Base-by-base conservation (phyloP, 2,329 filamentous ascomycete genomes). In the Escovopsis weberi region DNA sequence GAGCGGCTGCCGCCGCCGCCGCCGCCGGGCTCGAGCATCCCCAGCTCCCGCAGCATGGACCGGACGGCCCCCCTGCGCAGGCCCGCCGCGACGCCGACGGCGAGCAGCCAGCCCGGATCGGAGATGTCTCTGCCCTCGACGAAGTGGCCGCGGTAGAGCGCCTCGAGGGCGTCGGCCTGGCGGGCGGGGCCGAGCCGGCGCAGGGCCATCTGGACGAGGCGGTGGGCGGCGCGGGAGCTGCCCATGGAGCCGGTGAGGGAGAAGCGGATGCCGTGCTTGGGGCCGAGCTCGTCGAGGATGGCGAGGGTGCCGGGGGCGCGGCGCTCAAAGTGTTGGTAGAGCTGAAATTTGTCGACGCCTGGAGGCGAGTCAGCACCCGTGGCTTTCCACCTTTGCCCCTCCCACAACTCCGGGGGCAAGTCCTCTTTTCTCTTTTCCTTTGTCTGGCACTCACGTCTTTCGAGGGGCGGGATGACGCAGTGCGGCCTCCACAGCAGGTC, bases 401-500 rank as follows among this genome's bases (percentile, higher is more conserved):
- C n/a, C n/a, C n/a, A n/a, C n/a, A n/a, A n/a, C n/a, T n/a, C n/a
- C n/a, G n/a, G n/a, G n/a, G n/a, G n/a, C n/a, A n/a, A n/a, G 37
- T 55, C 26, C n/a, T 8, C 19, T 40, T 4, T 5, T 34, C 23
- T 40, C 5, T 23, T 5, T 23, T 23, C 5, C 23, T 23, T 23
- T 23, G 3, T 23, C 5, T 23, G 4, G 26, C 18, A 46, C 51
- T 34, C 37, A 51, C 51, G 45, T 30, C 43, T 45, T 12, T 46
- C 48, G 19, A 61, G 51, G 6, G 56, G 52, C 4, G 66, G 65
- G 39, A 58, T 59, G 2, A 74, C 57, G 42, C 71, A 62, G 45
- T 65, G 70, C 0, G 70, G 69, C 35, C 63, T 65, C 58, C 66
- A 74, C 2, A 55, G 53, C 11, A 72, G 53, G 36, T 69, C 61